Base-by-base conservation (phyloP, 352 stramenopile genomes). In the Pythium apleroticum region DNA sequence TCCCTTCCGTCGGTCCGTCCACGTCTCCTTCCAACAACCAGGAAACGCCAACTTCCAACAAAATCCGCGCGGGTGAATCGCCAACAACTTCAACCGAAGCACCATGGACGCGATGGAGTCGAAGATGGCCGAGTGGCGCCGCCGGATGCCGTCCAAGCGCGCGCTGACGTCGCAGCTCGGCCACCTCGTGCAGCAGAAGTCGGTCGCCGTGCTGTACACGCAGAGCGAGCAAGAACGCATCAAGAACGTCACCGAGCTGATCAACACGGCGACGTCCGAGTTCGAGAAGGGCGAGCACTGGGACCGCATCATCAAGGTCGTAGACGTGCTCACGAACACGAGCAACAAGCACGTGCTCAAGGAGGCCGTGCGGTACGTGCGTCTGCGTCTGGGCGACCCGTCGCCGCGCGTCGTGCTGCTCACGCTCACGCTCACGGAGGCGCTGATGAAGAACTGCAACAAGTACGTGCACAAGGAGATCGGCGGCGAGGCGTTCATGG, bases 111-210 rank as follows among this genome's bases (percentile, higher is more conserved):
- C 66, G 15, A 87, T 90, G 80, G 81, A 92, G 66, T 65, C 71
- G 66, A 92, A 87, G 70, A 81, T 92, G 77, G 63, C 75, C 56
- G 73, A 78, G 41, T 86, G 72, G 78, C 75, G 77, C 57, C 81
- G 80, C 68, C 79, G 80, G 52, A 86, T 92, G 80, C 84, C 84
- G n/a, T 85, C 69, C 66, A 93, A 89, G 73, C 81, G 84, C 25
- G 75, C 80, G 35, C 64, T 93, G 30, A 80, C 82, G 35, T 77
- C 77, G 8, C 77, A 76, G 10, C 58, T 93, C 52, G 84, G 78
- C 48, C 79, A 90, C 54, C 73, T 92, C 43, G 80, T 93, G 63
- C 85, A 93, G 77, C 80, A 93, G 63, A 93, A 93, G 59, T 80
- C 82, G 17, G 82, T 91, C 33, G 74, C 79, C 3, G 81, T 89